Base-by-base conservation (phyloP, 129 eudicot species). In the Sambucus nigra region DNA sequence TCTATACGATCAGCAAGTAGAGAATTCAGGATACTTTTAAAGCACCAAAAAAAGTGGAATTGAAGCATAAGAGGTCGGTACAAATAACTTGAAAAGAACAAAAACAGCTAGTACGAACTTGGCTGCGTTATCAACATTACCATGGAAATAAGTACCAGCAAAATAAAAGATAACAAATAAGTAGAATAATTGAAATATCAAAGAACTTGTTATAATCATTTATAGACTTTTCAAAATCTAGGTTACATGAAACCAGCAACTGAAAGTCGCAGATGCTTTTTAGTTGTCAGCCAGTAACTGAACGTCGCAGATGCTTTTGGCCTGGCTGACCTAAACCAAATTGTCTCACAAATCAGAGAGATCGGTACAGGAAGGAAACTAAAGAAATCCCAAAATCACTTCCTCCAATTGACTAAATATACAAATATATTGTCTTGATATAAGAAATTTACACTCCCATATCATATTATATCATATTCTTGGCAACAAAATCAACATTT, bases 1-100 rank as follows among this genome's bases (percentile, higher is more conserved):
- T 75, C 99, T 92, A 70, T 82, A 86, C 61, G 22, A 45, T 50
- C 38, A 66, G 24, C 5, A 72, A 75, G 58, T 33, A 29, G 17
- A 24, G 51, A 64, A 54, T 22, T 72, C 24, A 40, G 25, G 14
- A 40, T 42, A 40, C 23, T 20, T 35, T 16, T 57, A 15, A 57
- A 24, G 25, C 33, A 40, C 20, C 12, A 4, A 1, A 27, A 5
- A 39, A 57, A 15, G 25, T 18, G n/a, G n/a, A n/a, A n/a, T 39
- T 35, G 5, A 18, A 38, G 8, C 32, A 15, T 38, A 35, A 20
- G 46, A 56, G 33, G 42, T 31, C n/a, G 9, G 42, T 15, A 2
- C 26, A 7, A 38, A 35, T 15, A 54, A 6, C 14, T 20, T 13
- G 28, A 55, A 55, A 19, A 39, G 4, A 0, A 23, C 28, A 7